These are phyloP conservation scores for Irpex sp. DNA, from an alignment of 1,284 basidiomycete species.

Conservation along the genomic window DNA sequence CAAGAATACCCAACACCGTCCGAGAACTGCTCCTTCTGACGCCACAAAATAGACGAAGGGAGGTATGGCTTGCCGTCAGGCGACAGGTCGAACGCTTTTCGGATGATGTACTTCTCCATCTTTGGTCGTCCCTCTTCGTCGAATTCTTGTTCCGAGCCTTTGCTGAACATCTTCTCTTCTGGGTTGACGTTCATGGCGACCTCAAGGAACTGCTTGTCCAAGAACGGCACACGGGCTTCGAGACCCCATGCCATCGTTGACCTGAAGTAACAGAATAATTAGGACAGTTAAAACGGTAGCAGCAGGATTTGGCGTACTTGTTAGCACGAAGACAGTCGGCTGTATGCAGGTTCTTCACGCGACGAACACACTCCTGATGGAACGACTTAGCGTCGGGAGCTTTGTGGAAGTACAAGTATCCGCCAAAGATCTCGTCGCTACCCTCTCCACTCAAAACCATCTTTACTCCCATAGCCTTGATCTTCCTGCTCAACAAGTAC, in stretches of 20 bases:
- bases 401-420: conserved; percentile 99
- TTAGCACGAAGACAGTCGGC: conserved; percentile 98
- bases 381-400: conserved; percentile 89
- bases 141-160: conserved; percentile 70
- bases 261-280: conserved; percentile 33
- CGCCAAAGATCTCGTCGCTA: conserved; percentile 97
- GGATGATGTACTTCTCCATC: conserved; percentile 99
- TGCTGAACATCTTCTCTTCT: conserved; percentile 88
- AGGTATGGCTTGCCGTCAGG: conserved; percentile 93
- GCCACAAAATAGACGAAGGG: conserved; percentile 93
- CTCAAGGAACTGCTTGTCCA: conserved; percentile 96
- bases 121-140: conserved; percentile 85
- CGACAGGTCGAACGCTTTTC: conserved; percentile 94
- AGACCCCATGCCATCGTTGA: conserved; percentile 99
- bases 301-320: conserved; percentile 56
- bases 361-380: conserved; percentile 93
- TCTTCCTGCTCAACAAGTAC: conserved; percentile 96
- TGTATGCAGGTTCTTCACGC: conserved; percentile 98
- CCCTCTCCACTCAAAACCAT: conserved; percentile 99
- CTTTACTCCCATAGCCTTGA: conserved; percentile 99
- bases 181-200: conserved; percentile 92
- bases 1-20: conserved; percentile 99
- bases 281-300: neutral
- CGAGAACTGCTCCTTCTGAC: conserved; percentile 99
- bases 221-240: conserved; percentile 98